Evolutionary conservation across 23 red algal species (phyloP).

Genomic region (Gracilaria domingensis): DNA sequence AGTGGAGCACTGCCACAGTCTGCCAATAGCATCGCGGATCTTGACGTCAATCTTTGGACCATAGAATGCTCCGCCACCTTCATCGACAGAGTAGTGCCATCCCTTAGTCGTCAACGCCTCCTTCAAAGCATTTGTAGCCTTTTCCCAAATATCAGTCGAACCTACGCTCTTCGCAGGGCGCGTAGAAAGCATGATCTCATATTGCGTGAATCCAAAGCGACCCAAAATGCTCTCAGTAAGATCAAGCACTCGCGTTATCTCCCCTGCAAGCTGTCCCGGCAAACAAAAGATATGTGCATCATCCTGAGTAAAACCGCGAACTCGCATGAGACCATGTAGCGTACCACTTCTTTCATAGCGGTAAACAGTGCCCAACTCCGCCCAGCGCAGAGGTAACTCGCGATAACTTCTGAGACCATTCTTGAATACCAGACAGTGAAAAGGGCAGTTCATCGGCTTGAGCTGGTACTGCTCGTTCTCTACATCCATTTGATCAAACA

Average conservation of each 20-base stretch:
- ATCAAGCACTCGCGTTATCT: slow-evolving; percentile 94
- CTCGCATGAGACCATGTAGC: slow-evolving; percentile 98
- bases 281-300: slow-evolving; percentile 99
- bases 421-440: slow-evolving; percentile 97
- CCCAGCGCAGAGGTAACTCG: slow-evolving; percentile 96
- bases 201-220: slow-evolving; percentile 96
- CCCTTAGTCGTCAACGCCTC: slow-evolving; percentile 80
- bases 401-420: slow-evolving; percentile 90
- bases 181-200: slow-evolving; percentile 98
- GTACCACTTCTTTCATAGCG: slow-evolving; percentile 98
- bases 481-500: slow-evolving; percentile 98
- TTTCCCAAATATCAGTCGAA: slow-evolving; percentile 92
- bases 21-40: slow-evolving; percentile 95
- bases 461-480: slow-evolving; percentile 88
- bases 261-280: slow-evolving; percentile 81
- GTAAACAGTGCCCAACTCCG: slow-evolving; percentile 99
- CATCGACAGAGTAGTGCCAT: slow-evolving; percentile 93
- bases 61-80: slow-evolving; percentile 99
- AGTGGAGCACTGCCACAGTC: slow-evolving; percentile 99
- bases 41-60: slow-evolving; percentile 99
- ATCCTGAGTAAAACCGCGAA: slow-evolving; percentile 99
- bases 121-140: slow-evolving; percentile 82
- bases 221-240: slow-evolving; percentile 88
- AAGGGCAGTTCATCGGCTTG: slow-evolving; percentile 99
- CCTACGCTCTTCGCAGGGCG: slow-evolving; percentile 95